Percentiles rank a stretch among this genome's conserved stretches.
These are phyloP conservation scores for Emergomyces orientalis DNA, from an alignment of 2,329 filamentous ascomycete species.

Conservation along the genomic window DNA sequence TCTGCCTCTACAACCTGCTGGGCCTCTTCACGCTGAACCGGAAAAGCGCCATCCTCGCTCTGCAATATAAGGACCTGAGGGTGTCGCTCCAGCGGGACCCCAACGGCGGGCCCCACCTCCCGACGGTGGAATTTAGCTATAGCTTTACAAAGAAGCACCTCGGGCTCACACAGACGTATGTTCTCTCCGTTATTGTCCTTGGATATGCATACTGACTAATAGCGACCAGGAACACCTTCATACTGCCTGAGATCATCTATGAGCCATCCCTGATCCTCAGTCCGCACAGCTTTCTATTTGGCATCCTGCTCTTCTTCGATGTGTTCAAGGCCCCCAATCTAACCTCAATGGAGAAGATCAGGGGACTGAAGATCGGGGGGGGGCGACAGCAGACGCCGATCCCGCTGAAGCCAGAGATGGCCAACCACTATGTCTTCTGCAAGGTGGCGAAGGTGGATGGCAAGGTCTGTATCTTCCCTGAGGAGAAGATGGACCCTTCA, in stretches of 20 bases:
- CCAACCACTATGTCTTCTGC: slow-evolving; percentile 21
- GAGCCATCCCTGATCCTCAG: slow-evolving; percentile 30
- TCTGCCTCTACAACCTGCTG: slow-evolving; percentile 20
- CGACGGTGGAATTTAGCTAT: neutral
- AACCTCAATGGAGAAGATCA: slow-evolving; percentile 19
- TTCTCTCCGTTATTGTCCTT: neutral
- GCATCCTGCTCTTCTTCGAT: slow-evolving; percentile 22
- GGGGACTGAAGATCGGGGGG: slow-evolving; percentile 16
- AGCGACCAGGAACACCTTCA: slow-evolving; percentile 24
- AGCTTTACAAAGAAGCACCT: slow-evolving; percentile 2
- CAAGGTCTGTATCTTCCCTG: slow-evolving; percentile 15
- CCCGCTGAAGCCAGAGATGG: slow-evolving; percentile 18
- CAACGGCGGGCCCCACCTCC: slow-evolving; percentile 11
- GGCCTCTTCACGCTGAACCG: slow-evolving; percentile 18
- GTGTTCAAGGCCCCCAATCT: slow-evolving; percentile 18
- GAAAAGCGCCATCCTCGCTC: slow-evolving; percentile 17
- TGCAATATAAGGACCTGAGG: slow-evolving; percentile 19
- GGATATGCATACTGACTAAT: neutral
- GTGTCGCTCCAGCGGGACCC: slow-evolving; percentile 18
- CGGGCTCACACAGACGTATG: neutral
- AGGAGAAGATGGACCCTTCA: slow-evolving; percentile 14
- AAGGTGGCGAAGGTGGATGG: slow-evolving; percentile 15
- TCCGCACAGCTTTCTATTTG: slow-evolving; percentile 27
- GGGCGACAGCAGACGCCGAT: slow-evolving; percentile 18
- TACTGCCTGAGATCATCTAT: slow-evolving; percentile 30